phyloP scores from a whole-genome alignment of 768 basidiomycete genomes.

The Amanita fuliginea region DNA sequence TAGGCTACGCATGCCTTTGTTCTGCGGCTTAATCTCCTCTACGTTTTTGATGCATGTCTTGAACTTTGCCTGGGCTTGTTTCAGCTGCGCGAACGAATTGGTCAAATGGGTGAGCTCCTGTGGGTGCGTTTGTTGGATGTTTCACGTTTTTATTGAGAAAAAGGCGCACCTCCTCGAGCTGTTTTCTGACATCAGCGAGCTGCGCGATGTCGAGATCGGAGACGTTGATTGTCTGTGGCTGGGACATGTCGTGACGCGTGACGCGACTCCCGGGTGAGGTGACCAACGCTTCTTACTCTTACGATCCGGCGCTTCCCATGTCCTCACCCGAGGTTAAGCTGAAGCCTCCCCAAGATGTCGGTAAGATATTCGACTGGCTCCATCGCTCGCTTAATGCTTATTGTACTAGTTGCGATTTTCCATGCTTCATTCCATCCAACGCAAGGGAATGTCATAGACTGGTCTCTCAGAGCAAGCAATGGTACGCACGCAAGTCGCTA shows the following conservation, averaged over 20 bases:
- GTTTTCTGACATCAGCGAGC: constrained; percentile 79
- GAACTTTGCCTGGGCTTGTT: constrained; percentile 90
- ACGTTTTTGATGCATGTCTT: constrained; percentile 77
- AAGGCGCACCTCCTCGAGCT: constrained; percentile 73
- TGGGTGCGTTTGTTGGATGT: background rate
- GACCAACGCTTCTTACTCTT: constrained; percentile 3
- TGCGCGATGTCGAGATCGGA: constrained; percentile 79
- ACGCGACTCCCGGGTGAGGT: constrained; percentile 1
- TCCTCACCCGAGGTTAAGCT: constrained; percentile 9
- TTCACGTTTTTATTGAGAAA: background rate
- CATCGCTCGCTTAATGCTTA: background rate
- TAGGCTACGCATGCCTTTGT: constrained; percentile 42
- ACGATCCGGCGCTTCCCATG: constrained; percentile 11
- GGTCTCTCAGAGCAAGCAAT: constrained; percentile 62
- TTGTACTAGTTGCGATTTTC: constrained; percentile 59
- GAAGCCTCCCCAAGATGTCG: constrained; percentile 37
- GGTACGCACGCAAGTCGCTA: constrained; percentile 23
- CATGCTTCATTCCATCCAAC: constrained; percentile 82
- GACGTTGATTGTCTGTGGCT: constrained; percentile 66
- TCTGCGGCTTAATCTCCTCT: constrained; percentile 58
- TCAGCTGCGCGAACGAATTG: constrained; percentile 85
- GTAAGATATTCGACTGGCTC: constrained; percentile 16
- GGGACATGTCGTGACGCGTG: constrained; percentile 6
- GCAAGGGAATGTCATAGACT: constrained; percentile 69
- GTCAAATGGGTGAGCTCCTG: constrained; percentile 91